A percentile compares a stretch with the other conserved stretches of the same genome.
These are phyloP conservation scores for Catunica adiposa DNA, from an alignment of 2,329 filamentous ascomycete genomes.

Conservation along the genomic window DNA sequence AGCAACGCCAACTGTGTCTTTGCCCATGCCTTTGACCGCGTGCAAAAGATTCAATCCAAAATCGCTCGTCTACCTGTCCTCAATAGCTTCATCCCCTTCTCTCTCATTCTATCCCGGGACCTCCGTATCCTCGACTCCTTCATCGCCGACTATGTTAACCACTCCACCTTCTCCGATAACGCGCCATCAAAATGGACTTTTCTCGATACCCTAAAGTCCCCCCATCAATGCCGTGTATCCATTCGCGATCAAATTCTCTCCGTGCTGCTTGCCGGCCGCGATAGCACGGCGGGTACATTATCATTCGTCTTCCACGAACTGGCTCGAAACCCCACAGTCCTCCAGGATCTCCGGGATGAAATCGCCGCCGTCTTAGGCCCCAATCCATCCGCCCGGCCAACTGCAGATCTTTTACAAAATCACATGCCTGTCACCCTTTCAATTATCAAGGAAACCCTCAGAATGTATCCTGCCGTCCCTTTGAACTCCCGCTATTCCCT, in stretches of 20 bases:
- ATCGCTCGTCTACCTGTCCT: constrained; percentile 50
- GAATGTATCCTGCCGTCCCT: constrained; percentile 62
- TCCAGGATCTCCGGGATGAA: constrained; percentile 54
- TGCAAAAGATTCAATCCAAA: constrained; percentile 57
- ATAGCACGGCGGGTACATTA: constrained; percentile 71
- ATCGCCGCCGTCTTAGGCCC: constrained; percentile 52
- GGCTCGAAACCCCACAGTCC: constrained; percentile 48
- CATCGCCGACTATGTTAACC: constrained; percentile 55
- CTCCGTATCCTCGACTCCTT: constrained; percentile 45
- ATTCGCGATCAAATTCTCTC: constrained; percentile 74
- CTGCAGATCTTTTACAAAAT: constrained; percentile 52
- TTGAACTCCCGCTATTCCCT: constrained; percentile 62
- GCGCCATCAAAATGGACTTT: constrained; percentile 47
- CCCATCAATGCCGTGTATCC: constrained; percentile 57
- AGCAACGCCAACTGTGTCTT: constrained; percentile 50
- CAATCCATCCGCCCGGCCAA: constrained; percentile 34
- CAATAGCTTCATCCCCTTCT: constrained; percentile 41
- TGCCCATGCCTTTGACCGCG: constrained; percentile 61
- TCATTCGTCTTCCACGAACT: constrained; percentile 76
- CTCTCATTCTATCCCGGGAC: constrained; percentile 70
- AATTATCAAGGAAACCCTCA: constrained; percentile 60
- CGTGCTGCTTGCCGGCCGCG: constrained; percentile 67
- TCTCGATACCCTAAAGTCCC: too few species aligned
- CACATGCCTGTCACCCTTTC: constrained; percentile 68
- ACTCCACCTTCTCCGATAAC: constrained; percentile 62